Evolutionary conservation across 2,329 filamentous ascomycete genomes (phyloP), one percentile per base, ranked within the genome.

Genomic region (Arthrinium phaeospermum): DNA sequence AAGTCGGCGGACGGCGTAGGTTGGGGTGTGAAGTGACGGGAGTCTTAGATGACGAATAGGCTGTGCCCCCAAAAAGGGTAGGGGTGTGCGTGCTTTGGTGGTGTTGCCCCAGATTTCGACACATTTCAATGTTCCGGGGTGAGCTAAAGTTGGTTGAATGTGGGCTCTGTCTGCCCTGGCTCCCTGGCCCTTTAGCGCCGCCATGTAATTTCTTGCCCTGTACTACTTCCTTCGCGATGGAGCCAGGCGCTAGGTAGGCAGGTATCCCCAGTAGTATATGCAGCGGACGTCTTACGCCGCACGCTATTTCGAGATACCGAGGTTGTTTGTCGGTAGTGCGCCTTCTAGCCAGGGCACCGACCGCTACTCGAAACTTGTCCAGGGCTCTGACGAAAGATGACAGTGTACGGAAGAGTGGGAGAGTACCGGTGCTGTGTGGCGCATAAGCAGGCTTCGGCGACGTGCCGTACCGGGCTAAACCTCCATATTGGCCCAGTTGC

Each of bases 191-290:
- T n/a, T 61, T 34, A 61, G 53, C 53, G 53, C 53, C 53, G 30
- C 30, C 53, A 37, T 61, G 53, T 4, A 61, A 61, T 61, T 61
- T 37, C 53, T 61, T 34, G 19, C 7, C 57, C 34, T 64, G 57
- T 41, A n/a, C 30, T 64, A 34, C 30, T 64, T 37, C 57, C 57
- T 64, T 64, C 53, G 34, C 41, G 57, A 64, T 64, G 57, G 57
- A 64, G 34, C 12, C 57, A 41, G 57, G 41, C 57, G 57, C 57
- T 64, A 61, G 30, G 30, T 19, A 34, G 30, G 14, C 27, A 37
- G 53, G 27, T 34, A 64, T 64, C n/a, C 57, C n/a, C 57, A n/a
- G 57, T 64, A 41, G 57, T 64, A 64, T 61, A 61, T 61, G 53
- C 53, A 61, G 53, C 53, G 53, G 53, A 37, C 53, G 53, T 37